These are phyloP conservation scores for Capsicum baccatum DNA, from an alignment of 257 asterid species.

Conservation along the genomic window DNA sequence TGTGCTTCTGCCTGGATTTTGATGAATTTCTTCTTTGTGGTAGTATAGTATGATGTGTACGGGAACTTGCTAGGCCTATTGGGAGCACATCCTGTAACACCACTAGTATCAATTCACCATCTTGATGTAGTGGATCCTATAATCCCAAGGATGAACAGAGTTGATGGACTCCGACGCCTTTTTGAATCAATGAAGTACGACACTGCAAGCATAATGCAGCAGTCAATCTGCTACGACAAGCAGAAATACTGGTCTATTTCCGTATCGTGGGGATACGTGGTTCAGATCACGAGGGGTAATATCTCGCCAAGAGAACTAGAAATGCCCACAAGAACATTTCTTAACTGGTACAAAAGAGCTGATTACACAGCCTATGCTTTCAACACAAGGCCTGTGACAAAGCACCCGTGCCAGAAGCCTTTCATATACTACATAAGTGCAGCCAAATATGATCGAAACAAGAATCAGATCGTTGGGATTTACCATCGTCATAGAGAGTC, in stretches of 20 bases:
- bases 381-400: constrained; percentile 85
- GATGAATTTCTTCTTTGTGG: neutral
- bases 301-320: constrained; percentile 82
- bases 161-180: constrained; percentile 50
- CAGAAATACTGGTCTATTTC: constrained; percentile 70
- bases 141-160: constrained; percentile 62
- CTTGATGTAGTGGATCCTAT: constrained; percentile 86
- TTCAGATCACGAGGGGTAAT: constrained; percentile 70
- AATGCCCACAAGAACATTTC: constrained; percentile 80
- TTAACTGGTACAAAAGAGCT: constrained; percentile 75
- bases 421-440: constrained; percentile 63
- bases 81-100: constrained; percentile 86
- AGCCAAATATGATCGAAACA: constrained; percentile 53
- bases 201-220: constrained; percentile 77
- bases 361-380: constrained; percentile 85
- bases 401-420: constrained; percentile 90
- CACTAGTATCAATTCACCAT: constrained; percentile 85
- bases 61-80: constrained; percentile 87
- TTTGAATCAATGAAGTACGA: constrained; percentile 61
- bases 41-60: constrained; percentile 84
- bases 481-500: constrained; percentile 58
- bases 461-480: constrained; percentile 65
- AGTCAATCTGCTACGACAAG: constrained; percentile 78
- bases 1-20: neutral
- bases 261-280: constrained; percentile 84